Base-by-base conservation (phyloP, 306 rosid genomes). In the Trifolium subterraneum region DNA sequence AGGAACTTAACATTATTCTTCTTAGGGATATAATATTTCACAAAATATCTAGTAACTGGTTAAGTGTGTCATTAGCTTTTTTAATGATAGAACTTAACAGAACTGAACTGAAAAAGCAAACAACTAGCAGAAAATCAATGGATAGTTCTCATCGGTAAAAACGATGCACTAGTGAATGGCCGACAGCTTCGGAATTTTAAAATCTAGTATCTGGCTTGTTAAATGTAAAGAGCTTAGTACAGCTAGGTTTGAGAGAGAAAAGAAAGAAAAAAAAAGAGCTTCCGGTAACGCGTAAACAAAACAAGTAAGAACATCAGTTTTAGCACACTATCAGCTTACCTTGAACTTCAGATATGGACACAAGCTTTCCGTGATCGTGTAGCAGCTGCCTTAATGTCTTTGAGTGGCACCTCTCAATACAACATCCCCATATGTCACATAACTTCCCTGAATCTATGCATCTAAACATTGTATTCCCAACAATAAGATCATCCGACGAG, bases 361-460 rank as follows among this genome's bases (percentile, higher is more conserved):
- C 90, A 76, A 95, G 98, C 81, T 89, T 90, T 80, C 99, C 99
- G 69, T 95, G 88, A 81, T 75, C 72, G 68, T 75, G 86, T 58
- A 95, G 90, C 64, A 95, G 84, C 87, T 88, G 99, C 79, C 90
- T 87, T 82, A 95, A 77, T 52, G 99, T 92, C 87, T 88, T 95
- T 18, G 98, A 95, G 79, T 95, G 99, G 67, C 99, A 95, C 76
- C 78, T 86, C 84, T 79, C 90, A 22, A 94, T 95, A 81, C 97
- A 92, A 48, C 61, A 85, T 42, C 72, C 87, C 99, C 99, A 95
- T 66, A 95, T 78, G 78, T 84, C 87, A 65, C 67, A 77, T 81
- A 94, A 80, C 84, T 92, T 88, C 45, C 83, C 92, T 8, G 86
- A 86, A 86, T 85, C 86, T 27, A 83, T 77, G 81, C 91, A 87